A percentile compares a stretch with the other conserved stretches of the same genome.
Conservation (phyloP, 129 eudicot species). For the Pittosporum tobira region DNA sequence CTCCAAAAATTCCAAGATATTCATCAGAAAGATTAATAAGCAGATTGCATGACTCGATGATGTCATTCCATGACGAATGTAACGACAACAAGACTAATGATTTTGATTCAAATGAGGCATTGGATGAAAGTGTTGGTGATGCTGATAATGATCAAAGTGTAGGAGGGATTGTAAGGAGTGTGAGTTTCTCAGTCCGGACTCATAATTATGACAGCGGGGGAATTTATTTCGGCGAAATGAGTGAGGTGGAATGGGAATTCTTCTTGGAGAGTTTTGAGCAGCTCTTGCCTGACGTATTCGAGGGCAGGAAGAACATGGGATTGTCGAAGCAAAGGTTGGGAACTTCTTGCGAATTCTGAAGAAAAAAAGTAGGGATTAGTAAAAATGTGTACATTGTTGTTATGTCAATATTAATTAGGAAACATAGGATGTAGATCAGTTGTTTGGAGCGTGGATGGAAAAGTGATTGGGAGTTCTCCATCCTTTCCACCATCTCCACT, state of each 20-base stretch:
- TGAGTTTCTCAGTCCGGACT: slow-evolving; percentile 49
- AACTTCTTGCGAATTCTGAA: slow-evolving; percentile 74
- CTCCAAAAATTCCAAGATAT: slow-evolving; percentile 33
- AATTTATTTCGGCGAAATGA: slow-evolving; percentile 67
- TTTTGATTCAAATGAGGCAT: not conserved
- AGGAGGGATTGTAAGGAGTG: slow-evolving; percentile 37
- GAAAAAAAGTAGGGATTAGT: slow-evolving; percentile 24
- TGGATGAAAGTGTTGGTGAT: too few species aligned
- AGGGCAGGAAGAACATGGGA: slow-evolving; percentile 52
- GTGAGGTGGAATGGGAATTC: slow-evolving; percentile 55
- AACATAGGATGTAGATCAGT: slow-evolving; percentile 35
- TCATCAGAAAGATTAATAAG: slow-evolving; percentile 24
- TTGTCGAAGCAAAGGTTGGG: slow-evolving; percentile 68
- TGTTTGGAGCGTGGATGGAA: slow-evolving; percentile 29
- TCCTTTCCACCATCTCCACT: slow-evolving; percentile 39
- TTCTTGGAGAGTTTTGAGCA: slow-evolving; percentile 66
- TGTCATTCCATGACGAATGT: slow-evolving; percentile 18
- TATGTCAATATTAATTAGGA: slow-evolving; percentile 35
- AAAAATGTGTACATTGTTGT: slow-evolving; percentile 23
- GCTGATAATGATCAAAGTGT: slow-evolving; percentile 15
- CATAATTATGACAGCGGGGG: slow-evolving; percentile 34
- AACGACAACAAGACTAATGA: slow-evolving; percentile 18
- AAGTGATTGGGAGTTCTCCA: slow-evolving; percentile 62
- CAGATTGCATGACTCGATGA: slow-evolving; percentile 18
- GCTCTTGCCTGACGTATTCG: slow-evolving; percentile 72